Evolutionary conservation across 1,284 basidiomycete species (phyloP).

Genomic region (Lentinus polychrous): DNA sequence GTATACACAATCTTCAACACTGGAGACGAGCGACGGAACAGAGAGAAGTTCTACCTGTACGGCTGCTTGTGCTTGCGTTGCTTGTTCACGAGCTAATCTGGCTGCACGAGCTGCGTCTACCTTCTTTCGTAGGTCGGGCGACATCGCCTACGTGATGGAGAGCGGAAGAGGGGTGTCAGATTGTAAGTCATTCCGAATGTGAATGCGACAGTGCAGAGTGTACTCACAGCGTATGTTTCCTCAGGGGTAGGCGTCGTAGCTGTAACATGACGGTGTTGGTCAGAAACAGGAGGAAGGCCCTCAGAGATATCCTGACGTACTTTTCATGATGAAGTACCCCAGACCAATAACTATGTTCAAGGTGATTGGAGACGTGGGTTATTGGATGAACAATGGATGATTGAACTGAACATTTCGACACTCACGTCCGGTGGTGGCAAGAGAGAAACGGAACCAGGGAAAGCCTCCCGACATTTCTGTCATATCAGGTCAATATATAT

Average conservation of each 20-base stretch:
- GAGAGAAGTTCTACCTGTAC: slow-evolving; percentile 37
- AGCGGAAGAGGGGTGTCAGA: neutral
- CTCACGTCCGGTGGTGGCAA: neutral
- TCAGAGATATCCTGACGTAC: slow-evolving; percentile 30
- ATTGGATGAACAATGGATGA: neutral
- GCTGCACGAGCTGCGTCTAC: slow-evolving; percentile 58
- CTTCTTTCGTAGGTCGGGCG: slow-evolving; percentile 59
- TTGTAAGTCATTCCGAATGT: neutral
- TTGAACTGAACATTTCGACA: no score
- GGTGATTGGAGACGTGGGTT: no score
- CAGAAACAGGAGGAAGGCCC: neutral
- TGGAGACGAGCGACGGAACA: neutral
- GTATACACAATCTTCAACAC: slow-evolving; percentile 2
- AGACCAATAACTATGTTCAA: slow-evolving; percentile 45
- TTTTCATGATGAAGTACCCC: slow-evolving; percentile 60
- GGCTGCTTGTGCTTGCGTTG: slow-evolving; percentile 43
- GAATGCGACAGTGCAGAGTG: neutral
- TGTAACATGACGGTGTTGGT: slow-evolving; percentile 1
- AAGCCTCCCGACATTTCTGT: neutral
- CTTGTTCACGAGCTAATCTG: slow-evolving; percentile 48
- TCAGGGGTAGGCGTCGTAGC: slow-evolving; percentile 20
- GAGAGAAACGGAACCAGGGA: slow-evolving; percentile 1
- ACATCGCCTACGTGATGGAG: slow-evolving; percentile 41
- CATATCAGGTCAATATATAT: no score
- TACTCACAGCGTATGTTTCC: slow-evolving; percentile 30